These are phyloP conservation scores for Diplodia mutila DNA, from an alignment of 2,329 filamentous ascomycete species.

Conservation along the genomic window DNA sequence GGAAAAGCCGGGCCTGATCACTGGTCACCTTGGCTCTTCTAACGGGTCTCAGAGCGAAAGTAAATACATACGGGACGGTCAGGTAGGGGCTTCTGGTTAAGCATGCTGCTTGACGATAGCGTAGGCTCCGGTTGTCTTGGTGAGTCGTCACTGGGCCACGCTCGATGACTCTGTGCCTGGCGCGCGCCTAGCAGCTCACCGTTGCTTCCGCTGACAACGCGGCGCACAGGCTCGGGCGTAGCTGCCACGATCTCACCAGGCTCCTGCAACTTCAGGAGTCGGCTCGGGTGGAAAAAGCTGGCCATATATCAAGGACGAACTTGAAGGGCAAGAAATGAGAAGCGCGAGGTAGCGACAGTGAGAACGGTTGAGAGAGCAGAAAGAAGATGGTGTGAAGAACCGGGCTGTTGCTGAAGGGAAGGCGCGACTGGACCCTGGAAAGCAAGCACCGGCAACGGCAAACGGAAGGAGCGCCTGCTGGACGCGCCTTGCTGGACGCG, in stretches of 20 bases:
- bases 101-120: not conserved
- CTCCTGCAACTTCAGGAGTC: not conserved
- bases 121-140: not conserved
- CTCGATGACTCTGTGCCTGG: not conserved
- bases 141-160: not conserved
- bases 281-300: not conserved
- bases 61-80: not conserved
- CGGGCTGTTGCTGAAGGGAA: too few relatives aligned
- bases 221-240: not conserved
- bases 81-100: not conserved
- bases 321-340: not conserved
- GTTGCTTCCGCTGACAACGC: conserved; percentile 7
- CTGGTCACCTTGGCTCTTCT: not conserved
- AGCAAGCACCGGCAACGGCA: not conserved
- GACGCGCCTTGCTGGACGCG: not conserved
- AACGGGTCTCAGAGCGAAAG: not conserved
- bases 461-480: not conserved
- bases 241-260: not conserved
- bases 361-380: not conserved
- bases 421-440: not conserved
- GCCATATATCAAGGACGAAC: not conserved
- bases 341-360: not conserved
- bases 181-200: conserved; percentile 9
- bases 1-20: conserved; percentile 14
- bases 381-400: too few relatives aligned